Evolutionary conservation across 78 protist species (phyloP).

Genomic region (Mantamonas sphyraenae): DNA sequence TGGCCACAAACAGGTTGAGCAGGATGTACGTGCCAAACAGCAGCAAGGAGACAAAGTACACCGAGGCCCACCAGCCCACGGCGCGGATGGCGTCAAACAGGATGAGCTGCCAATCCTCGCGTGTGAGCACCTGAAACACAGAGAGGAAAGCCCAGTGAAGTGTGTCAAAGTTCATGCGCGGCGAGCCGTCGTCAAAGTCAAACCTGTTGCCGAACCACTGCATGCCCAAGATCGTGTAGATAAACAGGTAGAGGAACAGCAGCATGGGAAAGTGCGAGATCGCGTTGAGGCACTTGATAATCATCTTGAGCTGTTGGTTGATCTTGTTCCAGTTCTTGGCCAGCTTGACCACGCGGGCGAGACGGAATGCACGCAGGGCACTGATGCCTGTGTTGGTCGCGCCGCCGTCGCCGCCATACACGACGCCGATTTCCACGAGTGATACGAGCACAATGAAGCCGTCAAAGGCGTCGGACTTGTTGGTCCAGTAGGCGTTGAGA

Average conservation of each 20-base stretch:
- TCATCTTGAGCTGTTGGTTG: background rate
- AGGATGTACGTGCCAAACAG: background rate
- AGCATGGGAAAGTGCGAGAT: background rate
- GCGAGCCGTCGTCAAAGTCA: background rate
- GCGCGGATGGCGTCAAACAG: background rate
- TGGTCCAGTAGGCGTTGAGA: background rate
- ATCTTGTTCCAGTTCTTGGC: background rate
- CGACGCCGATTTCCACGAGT: background rate
- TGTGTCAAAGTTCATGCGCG: slow-evolving; percentile 2
- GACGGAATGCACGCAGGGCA: slow-evolving; percentile 7
- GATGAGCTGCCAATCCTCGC: slow-evolving; percentile 14
- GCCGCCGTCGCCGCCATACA: too few relatives aligned
- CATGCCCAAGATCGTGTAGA: slow-evolving; percentile 23
- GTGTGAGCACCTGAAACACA: background rate
- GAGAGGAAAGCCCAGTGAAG: background rate
- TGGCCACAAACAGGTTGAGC: slow-evolving; percentile 22
- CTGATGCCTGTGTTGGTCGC: background rate
- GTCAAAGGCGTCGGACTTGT: slow-evolving; percentile 16
- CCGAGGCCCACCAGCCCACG: too few relatives aligned
- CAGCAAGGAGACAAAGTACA: background rate
- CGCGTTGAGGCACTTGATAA: background rate
- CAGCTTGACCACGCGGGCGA: slow-evolving; percentile 10
- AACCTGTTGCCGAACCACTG: slow-evolving; percentile 21
- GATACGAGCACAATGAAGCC: background rate
- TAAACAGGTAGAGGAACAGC: background rate